phyloP scores from a whole-genome alignment of 1,284 basidiomycete species.

The Porogramme epimiltina region DNA sequence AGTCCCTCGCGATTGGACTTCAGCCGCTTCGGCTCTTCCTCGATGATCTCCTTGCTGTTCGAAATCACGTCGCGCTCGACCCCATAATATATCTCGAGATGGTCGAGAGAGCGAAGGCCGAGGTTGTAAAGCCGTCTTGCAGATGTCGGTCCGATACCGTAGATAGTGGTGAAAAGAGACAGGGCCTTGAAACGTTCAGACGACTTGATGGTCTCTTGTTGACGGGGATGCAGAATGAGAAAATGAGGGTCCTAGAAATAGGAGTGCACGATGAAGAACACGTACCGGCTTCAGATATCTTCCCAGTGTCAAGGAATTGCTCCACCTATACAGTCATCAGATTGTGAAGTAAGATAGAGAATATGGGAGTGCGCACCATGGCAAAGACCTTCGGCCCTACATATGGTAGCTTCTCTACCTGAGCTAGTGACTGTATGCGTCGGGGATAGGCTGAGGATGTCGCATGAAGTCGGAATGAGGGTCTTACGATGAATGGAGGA shows the following conservation, averaged over 20 bases:
- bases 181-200: slow-evolving; percentile 60
- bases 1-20: slow-evolving; percentile 10
- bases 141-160: slow-evolving; percentile 73
- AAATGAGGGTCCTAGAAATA: background rate
- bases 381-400: slow-evolving; percentile 61
- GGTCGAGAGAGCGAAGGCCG: slow-evolving; percentile 60
- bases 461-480: background rate
- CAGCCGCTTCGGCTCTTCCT: slow-evolving; percentile 23
- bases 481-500: no score
- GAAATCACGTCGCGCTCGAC: slow-evolving; percentile 35
- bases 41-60: slow-evolving; percentile 18
- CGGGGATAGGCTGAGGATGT: slow-evolving; percentile 60
- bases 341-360: background rate
- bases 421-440: slow-evolving; percentile 44
- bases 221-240: background rate
- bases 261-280: background rate
- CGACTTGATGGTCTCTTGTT: slow-evolving; percentile 46
- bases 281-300: slow-evolving; percentile 64
- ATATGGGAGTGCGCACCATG: slow-evolving; percentile 46
- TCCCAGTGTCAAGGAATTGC: slow-evolving; percentile 58
- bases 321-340: slow-evolving; percentile 55
- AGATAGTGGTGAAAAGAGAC: slow-evolving; percentile 59
- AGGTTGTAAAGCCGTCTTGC: slow-evolving; percentile 63
- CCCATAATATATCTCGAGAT: slow-evolving; percentile 68
- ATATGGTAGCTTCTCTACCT: slow-evolving; percentile 57